These are phyloP conservation scores for Aureobasidium melanogenum DNA, from an alignment of 2,329 filamentous ascomycete species.

Conservation along the genomic window DNA sequence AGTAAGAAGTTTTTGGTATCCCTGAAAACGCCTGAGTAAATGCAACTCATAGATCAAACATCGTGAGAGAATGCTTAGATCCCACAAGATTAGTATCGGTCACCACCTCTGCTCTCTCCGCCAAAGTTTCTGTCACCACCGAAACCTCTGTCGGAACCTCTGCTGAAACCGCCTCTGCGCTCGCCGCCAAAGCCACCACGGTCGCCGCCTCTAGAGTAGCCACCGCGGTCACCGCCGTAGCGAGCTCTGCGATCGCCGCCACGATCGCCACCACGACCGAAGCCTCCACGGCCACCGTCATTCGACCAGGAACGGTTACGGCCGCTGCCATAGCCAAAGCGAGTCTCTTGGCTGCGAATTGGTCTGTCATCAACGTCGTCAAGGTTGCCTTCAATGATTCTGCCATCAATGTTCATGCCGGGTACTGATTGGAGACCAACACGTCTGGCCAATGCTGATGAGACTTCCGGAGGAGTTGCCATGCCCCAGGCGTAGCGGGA, in stretches of 20 bases:
- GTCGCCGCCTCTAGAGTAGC: slow-evolving; percentile 16
- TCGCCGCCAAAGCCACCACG: neutral
- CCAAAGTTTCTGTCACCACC: neutral
- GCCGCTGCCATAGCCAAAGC: slow-evolving; percentile 7
- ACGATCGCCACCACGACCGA: slow-evolving; percentile 10
- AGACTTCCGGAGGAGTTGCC: slow-evolving; percentile 38
- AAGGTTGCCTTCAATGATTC: neutral
- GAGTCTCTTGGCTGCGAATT: slow-evolving; percentile 14
- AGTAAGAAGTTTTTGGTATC: neutral
- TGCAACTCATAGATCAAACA: neutral
- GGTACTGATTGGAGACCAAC: slow-evolving; percentile 22
- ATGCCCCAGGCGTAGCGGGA: slow-evolving; percentile 44
- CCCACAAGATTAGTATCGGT: neutral
- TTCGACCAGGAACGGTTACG: neutral
- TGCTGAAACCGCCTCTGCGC: neutral
- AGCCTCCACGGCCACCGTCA: neutral
- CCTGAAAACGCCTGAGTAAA: neutral
- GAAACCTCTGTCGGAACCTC: slow-evolving; percentile 11
- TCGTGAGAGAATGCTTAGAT: neutral
- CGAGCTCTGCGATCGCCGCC: slow-evolving; percentile 4
- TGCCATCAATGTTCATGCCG: slow-evolving; percentile 21
- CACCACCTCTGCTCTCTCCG: slow-evolving; percentile 9
- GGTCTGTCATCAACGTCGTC: slow-evolving; percentile 17
- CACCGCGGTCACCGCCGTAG: neutral
- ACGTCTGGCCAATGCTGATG: slow-evolving; percentile 19